These are phyloP conservation scores for Hypoxylon sp. DNA, from an alignment of 2,329 filamentous ascomycete genomes.

Conservation along the genomic window DNA sequence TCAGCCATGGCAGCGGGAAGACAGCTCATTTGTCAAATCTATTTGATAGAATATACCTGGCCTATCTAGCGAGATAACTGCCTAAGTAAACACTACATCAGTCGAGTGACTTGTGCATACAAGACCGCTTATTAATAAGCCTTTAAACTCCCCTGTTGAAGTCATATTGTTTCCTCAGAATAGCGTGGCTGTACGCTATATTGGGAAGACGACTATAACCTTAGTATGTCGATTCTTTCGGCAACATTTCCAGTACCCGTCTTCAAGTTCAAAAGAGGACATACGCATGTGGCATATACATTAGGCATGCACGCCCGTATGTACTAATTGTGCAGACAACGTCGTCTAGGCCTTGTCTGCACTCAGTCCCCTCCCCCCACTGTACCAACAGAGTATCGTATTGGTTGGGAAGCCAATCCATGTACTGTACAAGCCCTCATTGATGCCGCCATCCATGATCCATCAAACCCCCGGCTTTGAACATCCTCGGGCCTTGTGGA, in stretches of 20 bases:
- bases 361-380: conserved; percentile 36
- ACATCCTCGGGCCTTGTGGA: conserved; percentile 37
- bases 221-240: conserved; percentile 28
- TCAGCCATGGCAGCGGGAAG: background rate
- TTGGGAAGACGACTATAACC: conserved; percentile 15
- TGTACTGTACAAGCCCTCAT: conserved; percentile 40
- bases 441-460: conserved; percentile 43
- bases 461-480: conserved; percentile 38
- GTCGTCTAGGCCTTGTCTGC: conserved; percentile 30
- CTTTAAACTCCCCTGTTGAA: conserved; percentile 9
- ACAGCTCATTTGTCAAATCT: background rate
- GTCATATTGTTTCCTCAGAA: conserved; percentile 19
- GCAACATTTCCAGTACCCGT: conserved; percentile 29
- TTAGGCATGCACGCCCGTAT: conserved; percentile 7
- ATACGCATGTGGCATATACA: conserved; percentile 16
- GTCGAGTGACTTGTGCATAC: conserved; percentile 8
- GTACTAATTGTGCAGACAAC: conserved; percentile 28
- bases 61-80: background rate
- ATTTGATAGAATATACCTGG: background rate
- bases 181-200: background rate
- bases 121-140: conserved; percentile 11
- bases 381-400: conserved; percentile 34
- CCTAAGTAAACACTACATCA: conserved; percentile 6
- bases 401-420: conserved; percentile 42
- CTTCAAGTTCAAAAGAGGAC: background rate